Conservation (phyloP, 192 early-diverging fungal genomes). For the Podila horticola region DNA sequence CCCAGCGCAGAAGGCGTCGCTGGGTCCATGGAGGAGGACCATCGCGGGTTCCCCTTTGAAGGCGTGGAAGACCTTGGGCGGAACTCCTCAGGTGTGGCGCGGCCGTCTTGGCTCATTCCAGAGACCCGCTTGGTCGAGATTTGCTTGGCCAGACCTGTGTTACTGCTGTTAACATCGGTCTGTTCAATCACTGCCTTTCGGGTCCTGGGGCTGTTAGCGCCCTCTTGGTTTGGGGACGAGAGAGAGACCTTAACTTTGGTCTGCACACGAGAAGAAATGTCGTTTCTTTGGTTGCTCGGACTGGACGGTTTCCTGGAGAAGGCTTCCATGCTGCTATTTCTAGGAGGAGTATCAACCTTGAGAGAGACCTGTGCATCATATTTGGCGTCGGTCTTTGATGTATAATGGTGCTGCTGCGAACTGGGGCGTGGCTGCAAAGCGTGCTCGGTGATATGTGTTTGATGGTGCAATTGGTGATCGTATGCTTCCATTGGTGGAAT, state of each 20-base stretch:
- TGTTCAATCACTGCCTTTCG: too few relatives aligned
- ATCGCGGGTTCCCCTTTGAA: not conserved
- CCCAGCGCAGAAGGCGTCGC: not conserved
- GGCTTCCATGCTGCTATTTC: slow-evolving; percentile 15
- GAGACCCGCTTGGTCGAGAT: too few relatives aligned
- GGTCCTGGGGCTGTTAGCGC: not conserved
- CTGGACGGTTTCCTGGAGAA: not conserved
- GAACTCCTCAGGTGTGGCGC: not conserved
- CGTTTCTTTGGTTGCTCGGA: not conserved
- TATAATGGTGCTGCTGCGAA: slow-evolving; percentile 7
- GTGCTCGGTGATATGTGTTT: not conserved
- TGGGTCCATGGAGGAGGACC: not conserved
- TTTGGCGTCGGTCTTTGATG: slow-evolving; percentile 4
- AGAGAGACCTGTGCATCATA: slow-evolving; percentile 10
- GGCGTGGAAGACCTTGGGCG: slow-evolving; percentile 1
- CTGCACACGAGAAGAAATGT: not conserved
- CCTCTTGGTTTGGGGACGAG: not conserved
- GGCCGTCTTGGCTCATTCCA: too few relatives aligned
- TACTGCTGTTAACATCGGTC: too few relatives aligned
- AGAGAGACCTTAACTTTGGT: too few relatives aligned
- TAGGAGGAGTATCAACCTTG: slow-evolving; percentile 9
- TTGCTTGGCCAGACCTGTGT: too few relatives aligned
- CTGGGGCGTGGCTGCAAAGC: not conserved
- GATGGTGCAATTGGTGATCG: not conserved
- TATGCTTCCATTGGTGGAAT: not conserved